Evolutionary conservation across 805 yeast species (phyloP), one percentile per base, ranked within the genome.

Genomic region (Hagleromyces aurorensis): DNA sequence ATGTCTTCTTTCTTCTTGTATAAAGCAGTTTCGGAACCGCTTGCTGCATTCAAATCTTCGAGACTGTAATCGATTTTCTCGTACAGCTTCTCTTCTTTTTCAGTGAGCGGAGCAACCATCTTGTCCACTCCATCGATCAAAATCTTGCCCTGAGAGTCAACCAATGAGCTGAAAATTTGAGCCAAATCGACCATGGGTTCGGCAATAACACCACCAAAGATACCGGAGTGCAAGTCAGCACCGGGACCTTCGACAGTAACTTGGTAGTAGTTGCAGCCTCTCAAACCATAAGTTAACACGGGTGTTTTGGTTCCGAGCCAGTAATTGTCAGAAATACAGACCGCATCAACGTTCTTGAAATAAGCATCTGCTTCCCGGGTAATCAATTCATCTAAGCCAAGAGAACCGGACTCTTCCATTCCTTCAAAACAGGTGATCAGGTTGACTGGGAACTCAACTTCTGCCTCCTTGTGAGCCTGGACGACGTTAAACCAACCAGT

Each of bases 231-330:
- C 61, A 91, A 70, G 59, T 91, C 99, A 6, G 99, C 96, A 25
- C 81, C 84, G 23, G 99, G 98, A 8, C 99, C 99, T 36, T 68
- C 69, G 42, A 89, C 64, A 16, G 69, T 58, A 46, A 89, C 62
- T 61, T 86, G 84, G 63, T 91, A 91, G 67, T 91, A 91, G 64
- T 82, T 82, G 54, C 87, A 83, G 39, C 99, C 99, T 64, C 99
- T 79, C 49, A 91, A 75, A 27, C 99, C 99, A 60, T 91, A 91
- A 18, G 99, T 91, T 51, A 91, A 74, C 7, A 85, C 97, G 12
- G 99, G 99, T 56, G 91, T 87, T 44, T 76, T 78, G 38, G 97
- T 89, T 44, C 98, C 99, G 37, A 91, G 70, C 99, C 99, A 91
- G 65, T 91, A 91, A 67, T 91, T 91, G 62, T 91, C 99, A 32